Percentiles rank a stretch among this genome's conserved stretches.
These are phyloP conservation scores for Rubroshorea leprosula DNA, from an alignment of 345 rosid species.

Conservation along the genomic window DNA sequence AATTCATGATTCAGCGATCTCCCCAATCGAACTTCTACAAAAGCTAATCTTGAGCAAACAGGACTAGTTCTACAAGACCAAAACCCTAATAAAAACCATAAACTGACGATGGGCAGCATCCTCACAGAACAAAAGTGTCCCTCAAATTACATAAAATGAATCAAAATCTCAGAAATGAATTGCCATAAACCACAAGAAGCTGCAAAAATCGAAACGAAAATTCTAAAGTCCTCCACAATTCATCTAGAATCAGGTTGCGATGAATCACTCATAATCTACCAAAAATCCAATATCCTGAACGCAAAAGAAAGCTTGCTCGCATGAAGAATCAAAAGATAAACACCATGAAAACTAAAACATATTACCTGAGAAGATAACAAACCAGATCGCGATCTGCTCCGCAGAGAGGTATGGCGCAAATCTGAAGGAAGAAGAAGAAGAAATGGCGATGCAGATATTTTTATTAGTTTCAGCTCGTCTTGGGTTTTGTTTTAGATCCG, in stretches of 20 bases:
- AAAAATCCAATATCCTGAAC: neutral
- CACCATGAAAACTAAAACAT: neutral
- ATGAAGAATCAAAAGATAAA: neutral
- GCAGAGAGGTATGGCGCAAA: slow-evolving; percentile 9
- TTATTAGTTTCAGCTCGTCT: too few relatives aligned
- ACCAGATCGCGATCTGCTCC: slow-evolving; percentile 21
- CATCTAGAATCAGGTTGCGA: slow-evolving; percentile 4
- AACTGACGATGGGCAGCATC: neutral
- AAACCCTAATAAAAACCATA: neutral
- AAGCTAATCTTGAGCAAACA: neutral
- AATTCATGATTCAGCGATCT: neutral
- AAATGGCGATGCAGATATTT: neutral
- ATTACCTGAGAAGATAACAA: neutral
- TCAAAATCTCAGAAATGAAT: neutral
- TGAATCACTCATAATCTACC: neutral
- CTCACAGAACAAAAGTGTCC: neutral
- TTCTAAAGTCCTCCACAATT: neutral
- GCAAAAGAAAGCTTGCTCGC: too few relatives aligned
- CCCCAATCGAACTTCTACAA: slow-evolving; percentile 5
- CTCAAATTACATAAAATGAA: neutral
- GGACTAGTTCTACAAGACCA: neutral
- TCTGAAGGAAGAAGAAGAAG: neutral
- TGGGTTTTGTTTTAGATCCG: slow-evolving; percentile 22
- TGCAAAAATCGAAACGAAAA: neutral
- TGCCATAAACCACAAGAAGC: neutral